A percentile compares a stretch with the other conserved stretches of the same genome.
phyloP scores from a whole-genome alignment of 441 rosid genomes.

The Populus hybrid region DNA sequence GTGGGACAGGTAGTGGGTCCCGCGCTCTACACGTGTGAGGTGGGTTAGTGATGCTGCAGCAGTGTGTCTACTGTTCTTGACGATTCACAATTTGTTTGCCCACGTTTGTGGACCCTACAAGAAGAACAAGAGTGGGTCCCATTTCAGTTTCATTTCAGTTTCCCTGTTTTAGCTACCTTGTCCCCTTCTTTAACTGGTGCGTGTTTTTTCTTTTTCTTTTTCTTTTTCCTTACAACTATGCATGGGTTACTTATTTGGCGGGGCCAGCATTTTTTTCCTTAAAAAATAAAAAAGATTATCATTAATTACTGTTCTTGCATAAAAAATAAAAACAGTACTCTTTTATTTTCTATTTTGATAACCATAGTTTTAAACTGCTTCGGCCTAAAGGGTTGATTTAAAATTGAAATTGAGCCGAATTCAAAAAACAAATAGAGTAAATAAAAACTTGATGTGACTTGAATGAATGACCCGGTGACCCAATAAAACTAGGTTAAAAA shows the following conservation, averaged over 20 bases:
- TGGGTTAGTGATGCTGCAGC: not conserved
- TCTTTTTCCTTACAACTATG: not conserved
- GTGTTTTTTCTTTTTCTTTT: not conserved
- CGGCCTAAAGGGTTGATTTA: too few species aligned
- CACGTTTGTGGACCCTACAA: not conserved
- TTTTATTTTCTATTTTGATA: too few species aligned
- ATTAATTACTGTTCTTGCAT: too few species aligned
- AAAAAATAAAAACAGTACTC: too few species aligned
- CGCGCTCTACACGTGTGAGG: conserved; percentile 14
- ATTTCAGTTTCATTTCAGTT: not conserved
- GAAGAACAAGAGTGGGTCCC: not conserved
- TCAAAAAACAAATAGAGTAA: too few species aligned
- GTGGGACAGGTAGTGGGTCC: not conserved
- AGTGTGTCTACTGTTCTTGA: not conserved
- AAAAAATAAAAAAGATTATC: too few species aligned
- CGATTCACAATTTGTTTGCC: not conserved
- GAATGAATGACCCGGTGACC: too few species aligned
- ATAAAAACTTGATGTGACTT: accelerated
- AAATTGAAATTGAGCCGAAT: too few species aligned
- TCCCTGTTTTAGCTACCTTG: conserved; percentile 2
- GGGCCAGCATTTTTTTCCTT: not conserved
- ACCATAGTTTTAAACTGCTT: too few species aligned
- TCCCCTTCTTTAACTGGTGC: conserved; percentile 5
- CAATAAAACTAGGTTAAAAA: too few species aligned
- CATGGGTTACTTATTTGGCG: not conserved